phyloP scores from a whole-genome alignment of 2,329 filamentous ascomycete species.

The Fusarium concolor region DNA sequence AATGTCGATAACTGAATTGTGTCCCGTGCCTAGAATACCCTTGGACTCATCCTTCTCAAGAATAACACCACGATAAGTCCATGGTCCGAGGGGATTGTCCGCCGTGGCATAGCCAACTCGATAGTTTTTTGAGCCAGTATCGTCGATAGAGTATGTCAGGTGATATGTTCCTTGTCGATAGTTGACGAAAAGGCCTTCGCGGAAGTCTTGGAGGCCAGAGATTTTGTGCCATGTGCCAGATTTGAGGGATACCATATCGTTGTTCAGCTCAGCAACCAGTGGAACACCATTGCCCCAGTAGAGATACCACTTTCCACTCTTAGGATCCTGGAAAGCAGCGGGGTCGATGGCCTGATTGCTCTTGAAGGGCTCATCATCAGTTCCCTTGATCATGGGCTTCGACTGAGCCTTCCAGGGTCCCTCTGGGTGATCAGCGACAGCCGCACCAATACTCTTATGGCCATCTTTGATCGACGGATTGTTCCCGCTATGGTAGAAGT shows the following conservation, averaged over 20 bases:
- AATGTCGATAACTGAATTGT: slow-evolving; percentile 59
- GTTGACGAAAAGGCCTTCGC: slow-evolving; percentile 56
- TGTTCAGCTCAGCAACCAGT: slow-evolving; percentile 56
- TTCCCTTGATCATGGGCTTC: slow-evolving; percentile 60
- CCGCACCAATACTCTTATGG: slow-evolving; percentile 71
- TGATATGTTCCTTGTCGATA: slow-evolving; percentile 60
- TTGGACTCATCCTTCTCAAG: slow-evolving; percentile 55
- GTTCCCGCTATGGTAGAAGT: slow-evolving; percentile 69
- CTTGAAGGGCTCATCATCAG: slow-evolving; percentile 57
- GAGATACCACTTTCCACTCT: slow-evolving; percentile 66
- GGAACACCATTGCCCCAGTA: slow-evolving; percentile 68
- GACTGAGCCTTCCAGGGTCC: slow-evolving; percentile 69
- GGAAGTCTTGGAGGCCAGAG: slow-evolving; percentile 56
- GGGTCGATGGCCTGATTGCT: slow-evolving; percentile 67
- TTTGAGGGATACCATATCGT: slow-evolving; percentile 60
- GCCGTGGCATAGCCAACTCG: slow-evolving; percentile 60
- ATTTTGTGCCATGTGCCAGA: slow-evolving; percentile 49
- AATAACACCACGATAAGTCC: slow-evolving; percentile 58
- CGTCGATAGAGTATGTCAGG: slow-evolving; percentile 61
- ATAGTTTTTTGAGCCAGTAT: slow-evolving; percentile 60
- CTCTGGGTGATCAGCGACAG: slow-evolving; percentile 65
- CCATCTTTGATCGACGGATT: slow-evolving; percentile 62
- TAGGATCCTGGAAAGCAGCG: slow-evolving; percentile 69
- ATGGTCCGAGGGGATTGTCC: slow-evolving; percentile 53
- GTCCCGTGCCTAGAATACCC: slow-evolving; percentile 60